phyloP scores from a whole-genome alignment of 1,284 basidiomycete species.

The Boletus albobrunnescens region DNA sequence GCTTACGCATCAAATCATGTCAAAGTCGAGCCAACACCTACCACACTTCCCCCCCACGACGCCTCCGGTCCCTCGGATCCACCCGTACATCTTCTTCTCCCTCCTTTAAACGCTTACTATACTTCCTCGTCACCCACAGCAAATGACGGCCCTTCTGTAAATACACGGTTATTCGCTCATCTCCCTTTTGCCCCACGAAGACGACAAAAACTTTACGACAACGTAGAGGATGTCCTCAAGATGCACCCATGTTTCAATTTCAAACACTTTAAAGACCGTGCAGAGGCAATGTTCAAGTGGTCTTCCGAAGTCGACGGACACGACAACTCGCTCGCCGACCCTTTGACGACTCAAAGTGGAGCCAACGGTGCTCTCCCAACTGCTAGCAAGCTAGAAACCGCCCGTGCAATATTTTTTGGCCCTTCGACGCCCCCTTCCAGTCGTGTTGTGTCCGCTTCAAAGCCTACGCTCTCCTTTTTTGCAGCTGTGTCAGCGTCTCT shows the following conservation, averaged over 20 bases:
- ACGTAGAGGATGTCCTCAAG: constrained; percentile 43
- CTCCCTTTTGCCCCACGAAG: constrained; percentile 39
- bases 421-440: constrained; percentile 10
- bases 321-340: constrained; percentile 12
- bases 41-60: constrained; percentile 29
- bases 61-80: constrained; percentile 15
- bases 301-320: constrained; percentile 26
- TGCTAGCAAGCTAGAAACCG: constrained; percentile 26
- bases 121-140: constrained; percentile 21
- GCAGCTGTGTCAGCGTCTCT: constrained; percentile 51
- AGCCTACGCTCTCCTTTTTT: constrained; percentile 55
- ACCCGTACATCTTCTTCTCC: constrained; percentile 28
- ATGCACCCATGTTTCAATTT: constrained; percentile 52
- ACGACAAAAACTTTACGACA: constrained; percentile 38
- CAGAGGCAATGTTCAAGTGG: constrained; percentile 46
- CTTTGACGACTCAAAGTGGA: constrained; percentile 8
- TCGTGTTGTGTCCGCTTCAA: constrained; percentile 21
- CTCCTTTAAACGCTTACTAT: constrained; percentile 23
- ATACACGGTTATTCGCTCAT: constrained; percentile 36
- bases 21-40: constrained; percentile 45
- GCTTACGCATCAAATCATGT: constrained; percentile 28
- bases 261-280: constrained; percentile 44
- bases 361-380: not conserved
- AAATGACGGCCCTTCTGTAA: constrained; percentile 35
- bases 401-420: constrained; percentile 36